A percentile compares a stretch with the other conserved stretches of the same genome.
phyloP scores from a whole-genome alignment of 2,329 filamentous ascomycete species.

The Rutstroemia sydowiana region DNA sequence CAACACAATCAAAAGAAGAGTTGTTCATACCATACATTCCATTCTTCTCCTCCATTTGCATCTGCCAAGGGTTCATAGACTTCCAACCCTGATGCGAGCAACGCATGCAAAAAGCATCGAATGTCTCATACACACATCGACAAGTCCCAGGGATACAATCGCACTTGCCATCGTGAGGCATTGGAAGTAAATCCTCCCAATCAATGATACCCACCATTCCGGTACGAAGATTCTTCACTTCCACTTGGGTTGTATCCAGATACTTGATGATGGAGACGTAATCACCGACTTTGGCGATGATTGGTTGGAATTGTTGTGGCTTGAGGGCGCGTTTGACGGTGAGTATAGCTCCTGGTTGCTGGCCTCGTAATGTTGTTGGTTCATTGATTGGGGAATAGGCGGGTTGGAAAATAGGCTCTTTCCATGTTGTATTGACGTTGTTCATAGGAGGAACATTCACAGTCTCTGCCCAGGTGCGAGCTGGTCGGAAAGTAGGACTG shows the following conservation, averaged over 20 bases:
- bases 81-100: not conserved
- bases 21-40: not conserved
- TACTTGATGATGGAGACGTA: not conserved
- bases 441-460: no score
- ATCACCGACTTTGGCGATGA: not conserved
- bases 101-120: not conserved
- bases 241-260: not conserved
- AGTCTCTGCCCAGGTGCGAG: no score
- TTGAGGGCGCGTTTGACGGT: not conserved
- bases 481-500: no score
- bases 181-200: not conserved
- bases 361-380: not conserved
- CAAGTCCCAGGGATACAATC: not conserved
- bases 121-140: slow-evolving; percentile 6
- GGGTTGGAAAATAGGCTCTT: no score
- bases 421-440: no score
- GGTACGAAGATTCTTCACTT: slow-evolving; percentile 4
- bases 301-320: not conserved
- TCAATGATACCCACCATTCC: not conserved
- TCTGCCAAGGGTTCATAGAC: not conserved
- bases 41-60: not conserved
- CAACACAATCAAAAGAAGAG: no score
- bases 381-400: not conserved
- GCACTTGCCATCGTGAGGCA: slow-evolving; percentile 5
- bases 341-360: not conserved